Evolutionary conservation across 345 rosid genomes (phyloP), one percentile per base, ranked within the genome.

Genomic region (Linum trigynum): DNA sequence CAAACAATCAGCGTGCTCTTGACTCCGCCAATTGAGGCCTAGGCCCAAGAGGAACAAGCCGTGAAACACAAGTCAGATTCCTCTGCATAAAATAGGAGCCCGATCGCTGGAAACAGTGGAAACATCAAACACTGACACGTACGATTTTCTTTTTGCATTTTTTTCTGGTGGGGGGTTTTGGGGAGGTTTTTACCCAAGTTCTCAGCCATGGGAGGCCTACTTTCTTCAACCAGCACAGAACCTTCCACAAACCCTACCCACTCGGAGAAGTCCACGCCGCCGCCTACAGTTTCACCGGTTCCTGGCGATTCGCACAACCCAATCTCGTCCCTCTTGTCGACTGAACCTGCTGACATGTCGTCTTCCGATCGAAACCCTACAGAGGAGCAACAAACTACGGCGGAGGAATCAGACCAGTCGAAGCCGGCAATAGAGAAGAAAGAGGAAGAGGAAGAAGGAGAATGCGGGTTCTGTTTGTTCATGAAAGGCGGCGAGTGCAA

Each of bases 401-500:
- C 53, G 53, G 53, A 7, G 14, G 53, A 9, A 48, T 48, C 14
- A 15, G 53, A 48, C 3, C 53, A 48, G 11, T 48, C 11, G 11
- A 48, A 9, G 36, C 7, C 43, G 62, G 78, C 69, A 60, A 73
- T 64, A 10, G 41, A 67, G 41, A 64, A 42, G 17, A 69, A 37
- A 16, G 77, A 48, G 51, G 51, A 45, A 14, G 91, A 83, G 39
- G 91, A 84, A 57, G 91, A 81, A 71, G 91, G 83, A 59, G 95
- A 88, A 72, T 90, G 97, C 56, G 91, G 91, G 71, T 90, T 90
- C 55, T 90, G 96, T 72, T 59, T 90, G 83, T 92, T 78, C 72
- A 92, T 92, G 97, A 92, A 90, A 69, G 97, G 80, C 14, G 98
- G 98, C 12, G 96, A 91, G 1, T 92, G 98, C 82, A 88, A 67